Base-by-base conservation (phyloP, 495 filamentous ascomycete species). In the Alectoria sarmentosa region DNA sequence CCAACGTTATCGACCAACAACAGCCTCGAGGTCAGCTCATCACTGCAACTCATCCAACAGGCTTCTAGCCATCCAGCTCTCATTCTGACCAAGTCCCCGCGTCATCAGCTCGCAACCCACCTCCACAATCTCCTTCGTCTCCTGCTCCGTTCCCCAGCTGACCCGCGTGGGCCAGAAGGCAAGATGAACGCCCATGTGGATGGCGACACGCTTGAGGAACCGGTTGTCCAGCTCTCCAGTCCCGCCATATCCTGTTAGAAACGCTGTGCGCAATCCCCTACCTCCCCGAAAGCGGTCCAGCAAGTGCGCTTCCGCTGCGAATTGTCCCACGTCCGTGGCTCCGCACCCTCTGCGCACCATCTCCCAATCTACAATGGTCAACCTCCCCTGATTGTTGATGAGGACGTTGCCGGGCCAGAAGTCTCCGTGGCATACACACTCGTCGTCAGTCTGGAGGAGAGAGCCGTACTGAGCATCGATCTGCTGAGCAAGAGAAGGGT, bases 291-390 rank as follows among this genome's bases (percentile, higher is more conserved):
- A 77, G 10, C 66, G 65, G 65, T 77, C 76, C 2, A 77, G 61
- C 21, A 76, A 65, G 28, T 66, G 75, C 19, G 76, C 73, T 62
- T 76, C 76, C 17, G 74, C 73, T 13, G 72, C 71, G 59, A 77
- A 77, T 48, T 75, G 75, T 32, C 66, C 76, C 13, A 77, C 67
- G 63, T 77, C 76, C 42, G 70, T 74, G 19, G 73, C 76, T 30
- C 69, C 69, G 39, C 58, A 66, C 2, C 75, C 76, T 34, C 73
- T 64, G 11, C 75, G 63, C 34, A 67, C 66, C 61, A 76, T 74
- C 66, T 77, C 74, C 75, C 73, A 77, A 57, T 77, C 75, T 30
- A 75, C 70, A 41, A 77, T 63, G 14, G 63, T 75, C 36, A 75
- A 44, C 37, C 58, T 60, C 42, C 36, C 34, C 13, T 32, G 36